phyloP scores from a whole-genome alignment of 139 green algal species.

The Coelastrella sp. region DNA sequence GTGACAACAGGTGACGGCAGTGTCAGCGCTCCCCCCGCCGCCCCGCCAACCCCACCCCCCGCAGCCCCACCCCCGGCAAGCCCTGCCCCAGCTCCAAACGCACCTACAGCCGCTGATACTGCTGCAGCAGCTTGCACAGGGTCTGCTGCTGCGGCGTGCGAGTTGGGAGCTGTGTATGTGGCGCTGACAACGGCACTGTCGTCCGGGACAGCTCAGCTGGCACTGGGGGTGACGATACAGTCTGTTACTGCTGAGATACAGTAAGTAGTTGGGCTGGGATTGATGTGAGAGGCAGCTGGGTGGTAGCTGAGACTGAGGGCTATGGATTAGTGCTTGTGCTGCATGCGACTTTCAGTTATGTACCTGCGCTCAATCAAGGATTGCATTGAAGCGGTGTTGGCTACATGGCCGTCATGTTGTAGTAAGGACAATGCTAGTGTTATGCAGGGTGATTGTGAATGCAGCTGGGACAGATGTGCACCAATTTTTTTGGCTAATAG shows the following conservation, averaged over 20 bases:
- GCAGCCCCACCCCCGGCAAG: background rate
- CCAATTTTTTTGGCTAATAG: too few relatives aligned
- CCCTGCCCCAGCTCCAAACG: background rate
- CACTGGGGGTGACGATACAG: background rate
- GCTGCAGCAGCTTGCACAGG: background rate
- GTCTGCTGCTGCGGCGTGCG: background rate
- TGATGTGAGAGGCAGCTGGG: too few relatives aligned
- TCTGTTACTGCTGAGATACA: slow-evolving; percentile 6
- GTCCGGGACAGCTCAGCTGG: background rate
- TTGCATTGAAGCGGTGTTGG: too few relatives aligned
- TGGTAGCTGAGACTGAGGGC: background rate
- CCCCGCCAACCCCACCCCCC: background rate
- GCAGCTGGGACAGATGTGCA: too few relatives aligned
- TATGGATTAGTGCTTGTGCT: too few relatives aligned
- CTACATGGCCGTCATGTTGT: too few relatives aligned
- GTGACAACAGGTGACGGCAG: background rate
- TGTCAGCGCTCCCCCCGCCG: background rate
- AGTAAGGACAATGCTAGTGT: too few relatives aligned
- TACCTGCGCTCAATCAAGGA: too few relatives aligned
- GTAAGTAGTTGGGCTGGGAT: too few relatives aligned
- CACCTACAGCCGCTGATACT: background rate
- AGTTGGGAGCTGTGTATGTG: slow-evolving; percentile 12
- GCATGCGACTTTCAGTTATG: too few relatives aligned
- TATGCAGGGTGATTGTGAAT: too few relatives aligned
- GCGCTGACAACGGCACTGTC: background rate